phyloP scores from a whole-genome alignment of 495 filamentous ascomycete genomes.

The Daldinia vernicosa region DNA sequence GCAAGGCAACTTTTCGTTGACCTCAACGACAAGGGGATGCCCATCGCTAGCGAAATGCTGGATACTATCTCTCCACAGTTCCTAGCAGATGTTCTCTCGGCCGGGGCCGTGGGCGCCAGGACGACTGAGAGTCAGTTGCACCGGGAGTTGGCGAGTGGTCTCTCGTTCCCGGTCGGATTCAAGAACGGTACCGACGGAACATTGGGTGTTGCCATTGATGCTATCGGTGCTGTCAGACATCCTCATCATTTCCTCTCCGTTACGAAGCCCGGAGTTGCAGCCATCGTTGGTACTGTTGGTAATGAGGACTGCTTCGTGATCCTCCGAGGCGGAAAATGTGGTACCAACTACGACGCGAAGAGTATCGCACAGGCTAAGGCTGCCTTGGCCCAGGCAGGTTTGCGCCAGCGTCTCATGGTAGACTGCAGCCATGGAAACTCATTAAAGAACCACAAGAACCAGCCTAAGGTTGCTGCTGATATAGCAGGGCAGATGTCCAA shows the following conservation, averaged over 20 bases:
- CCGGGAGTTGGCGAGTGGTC: conserved; percentile 89
- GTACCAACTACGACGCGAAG: conserved; percentile 90
- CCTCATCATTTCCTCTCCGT: conserved; percentile 98
- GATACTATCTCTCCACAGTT: conserved; percentile 99
- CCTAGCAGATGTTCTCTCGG: conserved; percentile 89
- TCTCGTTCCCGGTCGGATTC: conserved; percentile 98
- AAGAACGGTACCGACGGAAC: conserved; percentile 99
- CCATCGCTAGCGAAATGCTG: conserved; percentile 97
- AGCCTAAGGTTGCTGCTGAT: conserved; percentile 88
- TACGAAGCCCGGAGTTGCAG: conserved; percentile 95
- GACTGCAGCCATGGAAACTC: conserved; percentile 99
- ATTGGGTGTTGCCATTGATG: conserved; percentile 90
- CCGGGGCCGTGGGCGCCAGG: conserved; percentile 92
- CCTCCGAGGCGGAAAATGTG: conserved; percentile 89
- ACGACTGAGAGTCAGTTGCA: conserved; percentile 97
- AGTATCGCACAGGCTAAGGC: conserved; percentile 81
- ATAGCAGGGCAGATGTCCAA: conserved; percentile 84
- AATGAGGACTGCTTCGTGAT: conserved; percentile 99
- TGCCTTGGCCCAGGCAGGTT: conserved; percentile 70
- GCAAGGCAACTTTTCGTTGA: conserved; percentile 95
- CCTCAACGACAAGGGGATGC: conserved; percentile 93
- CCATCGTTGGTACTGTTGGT: conserved; percentile 93
- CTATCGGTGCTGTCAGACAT: conserved; percentile 91
- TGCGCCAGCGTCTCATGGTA: conserved; percentile 86
- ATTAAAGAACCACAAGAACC: conserved; percentile 94